Evolutionary conservation across 352 stramenopile species (phyloP).

Genomic region (Phytopythium montanum): DNA sequence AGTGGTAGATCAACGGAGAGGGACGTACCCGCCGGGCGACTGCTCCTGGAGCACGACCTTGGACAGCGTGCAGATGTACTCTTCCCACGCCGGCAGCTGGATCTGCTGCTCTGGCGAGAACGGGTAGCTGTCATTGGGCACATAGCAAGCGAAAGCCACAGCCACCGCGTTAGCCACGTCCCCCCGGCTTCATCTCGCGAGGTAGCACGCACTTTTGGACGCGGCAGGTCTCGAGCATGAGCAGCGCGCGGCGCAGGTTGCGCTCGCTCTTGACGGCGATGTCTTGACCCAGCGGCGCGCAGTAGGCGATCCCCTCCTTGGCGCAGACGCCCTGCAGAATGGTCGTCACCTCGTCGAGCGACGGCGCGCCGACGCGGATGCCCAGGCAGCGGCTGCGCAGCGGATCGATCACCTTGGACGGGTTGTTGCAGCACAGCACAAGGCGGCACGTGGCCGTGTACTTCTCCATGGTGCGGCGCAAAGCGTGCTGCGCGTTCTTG

Average conservation of each 20-base stretch:
- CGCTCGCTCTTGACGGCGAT: conserved; percentile 91
- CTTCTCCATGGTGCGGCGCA: conserved; percentile 98
- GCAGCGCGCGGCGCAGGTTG: conserved; percentile 95
- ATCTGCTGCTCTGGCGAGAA: conserved; percentile 82
- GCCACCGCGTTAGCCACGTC: neutral
- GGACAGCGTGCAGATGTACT: conserved; percentile 95
- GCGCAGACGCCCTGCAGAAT: conserved; percentile 89
- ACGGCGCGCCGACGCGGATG: conserved; percentile 93
- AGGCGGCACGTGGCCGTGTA: conserved; percentile 94
- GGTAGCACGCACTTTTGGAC: conserved; percentile 51
- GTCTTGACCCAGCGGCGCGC: conserved; percentile 84
- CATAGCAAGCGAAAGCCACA: neutral
- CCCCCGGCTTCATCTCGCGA: no score
- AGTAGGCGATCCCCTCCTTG: conserved; percentile 92
- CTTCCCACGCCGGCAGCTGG: conserved; percentile 94
- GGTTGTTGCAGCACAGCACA: conserved; percentile 97
- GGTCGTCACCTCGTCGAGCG: conserved; percentile 84
- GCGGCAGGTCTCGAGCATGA: conserved; percentile 97
- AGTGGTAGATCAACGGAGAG: neutral
- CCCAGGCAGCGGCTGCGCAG: conserved; percentile 94
- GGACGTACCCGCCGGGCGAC: conserved; percentile 81
- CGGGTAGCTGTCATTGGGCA: conserved; percentile 62
- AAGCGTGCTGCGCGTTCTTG: conserved; percentile 95
- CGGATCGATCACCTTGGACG: conserved; percentile 97
- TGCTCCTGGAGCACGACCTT: conserved; percentile 95